Evolutionary conservation across 305 asterid genomes (phyloP), one percentile per base, ranked within the genome.

Genomic region (Fraxinus dipetala): DNA sequence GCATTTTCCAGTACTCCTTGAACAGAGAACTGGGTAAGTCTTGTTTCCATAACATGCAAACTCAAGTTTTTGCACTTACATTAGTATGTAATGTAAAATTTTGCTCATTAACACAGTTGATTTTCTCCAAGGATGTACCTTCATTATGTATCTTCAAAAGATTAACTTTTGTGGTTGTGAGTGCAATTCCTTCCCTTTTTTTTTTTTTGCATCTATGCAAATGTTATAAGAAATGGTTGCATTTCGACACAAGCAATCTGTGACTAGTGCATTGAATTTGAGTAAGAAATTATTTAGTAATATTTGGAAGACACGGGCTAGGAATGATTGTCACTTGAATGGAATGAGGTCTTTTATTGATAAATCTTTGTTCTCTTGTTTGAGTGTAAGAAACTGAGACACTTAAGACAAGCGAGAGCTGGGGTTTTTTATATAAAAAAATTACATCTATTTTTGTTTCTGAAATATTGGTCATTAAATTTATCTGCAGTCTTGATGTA

Each of bases 1-100:
- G 85, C 96, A 95, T 22, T 95, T 93, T 85, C 94, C 97, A 28
- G 97, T 97, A 31, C 94, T 94, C 85, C 93, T 92, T 77, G 95
- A 94, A 87, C 94, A 90, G 34, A 92, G 93, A 86, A 92, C 98
- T 79, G 97, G 97, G 97, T 95, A 89, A 82, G 88, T 74, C 74
- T 77, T 35, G 88, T 28, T 36, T 28, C 74, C 56, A 73, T 59
- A 36, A 59, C 78, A 79, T 76, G n/a, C 78, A 43, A 32, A 65
- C 65, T 40, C 35, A 54, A 35, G 77, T 86, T 63, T 48, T 30
- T 28, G 38, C 35, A 69, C 72, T 11, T 31, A 48, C 80, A 43
- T 73, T 77, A 73, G 61, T 73, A 85, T 5, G 5, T 69, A 13
- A 20, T 16, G 59, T 22, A 30, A 36, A 16, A 18, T 28, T 38